Base-by-base conservation (phyloP, 805 yeast genomes). In the Cyberlindnera petersonii region DNA sequence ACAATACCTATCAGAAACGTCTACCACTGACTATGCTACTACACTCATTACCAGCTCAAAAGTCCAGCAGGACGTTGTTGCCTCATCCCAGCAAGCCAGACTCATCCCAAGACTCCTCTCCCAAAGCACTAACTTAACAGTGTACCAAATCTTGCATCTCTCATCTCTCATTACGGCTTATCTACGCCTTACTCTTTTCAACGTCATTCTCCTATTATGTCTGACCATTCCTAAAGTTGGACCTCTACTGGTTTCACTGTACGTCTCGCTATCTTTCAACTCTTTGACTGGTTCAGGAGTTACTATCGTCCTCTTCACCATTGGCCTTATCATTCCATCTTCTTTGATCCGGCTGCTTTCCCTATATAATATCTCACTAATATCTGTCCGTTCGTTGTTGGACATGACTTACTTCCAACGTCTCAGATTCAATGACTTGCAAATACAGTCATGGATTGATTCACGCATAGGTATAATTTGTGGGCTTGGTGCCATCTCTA, bases 371-470 rank as follows among this genome's bases (percentile, higher is more conserved):
- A 28, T 43, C 3, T 33, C 41, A 18, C 33, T 37, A 7, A 30
- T 48, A 9, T 41, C 43, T 2, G 22, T 48, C n/a, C 37, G 31
- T 21, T 28, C 41, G 3, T 16, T 48, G 6, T 31, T 52, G 26
- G 37, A 28, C 8, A 22, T 38, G 17, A 30, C 50, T 16, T 52
- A 52, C 26, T 48, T 52, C 37, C 47, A 47, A 26, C 39, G 47
- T 13, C 9, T 52, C 15, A 33, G 38, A 14, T 29, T 50, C 3
- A 37, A 42, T 7, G 40, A 42, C 9, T 4, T 9, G 4, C 51
- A 52, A 26, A 36, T 42, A 9, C 32, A 37, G 8, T 26, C 33
- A 6, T 52, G 55, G 56, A 38, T 50, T 11, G 52, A 48, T 6
- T 44, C 56, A 13, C 38, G 56, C 24, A 19, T 34, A 8, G 56